A percentile compares a stretch with the other conserved stretches of the same genome.
Conservation (phyloP, 1,139 yeast species). For the Yamadazyma buinensis region DNA sequence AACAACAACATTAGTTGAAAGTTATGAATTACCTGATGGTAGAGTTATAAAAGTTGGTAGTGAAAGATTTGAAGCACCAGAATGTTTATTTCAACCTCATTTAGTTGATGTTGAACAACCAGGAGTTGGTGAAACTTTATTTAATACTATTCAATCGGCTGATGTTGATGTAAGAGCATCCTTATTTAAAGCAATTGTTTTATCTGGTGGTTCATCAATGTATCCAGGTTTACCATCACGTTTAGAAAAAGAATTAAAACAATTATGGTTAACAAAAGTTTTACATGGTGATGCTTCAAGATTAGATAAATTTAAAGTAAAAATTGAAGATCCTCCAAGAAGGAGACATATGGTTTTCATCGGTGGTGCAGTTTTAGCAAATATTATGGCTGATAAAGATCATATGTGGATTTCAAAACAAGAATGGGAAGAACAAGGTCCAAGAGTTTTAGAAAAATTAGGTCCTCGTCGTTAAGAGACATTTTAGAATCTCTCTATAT, state of each 20-base stretch:
- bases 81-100: conserved; percentile 94
- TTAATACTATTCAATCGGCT: conserved; percentile 90
- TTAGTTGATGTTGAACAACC: conserved; percentile 98
- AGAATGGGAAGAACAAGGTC: conserved; percentile 98
- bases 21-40: conserved; percentile 94
- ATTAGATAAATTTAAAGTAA: conserved; percentile 86
- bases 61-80: conserved; percentile 97
- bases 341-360: conserved; percentile 98
- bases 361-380: conserved; percentile 98
- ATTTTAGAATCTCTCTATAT: no score
- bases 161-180: conserved; percentile 91
- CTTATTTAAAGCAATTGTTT: conserved; percentile 84
- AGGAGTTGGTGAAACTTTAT: conserved; percentile 89
- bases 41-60: conserved; percentile 91
- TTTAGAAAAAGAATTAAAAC: conserved; percentile 92
- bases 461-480: conserved; percentile 70
- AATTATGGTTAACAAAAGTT: conserved; percentile 88
- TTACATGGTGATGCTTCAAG: conserved; percentile 84
- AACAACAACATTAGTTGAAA: conserved; percentile 89
- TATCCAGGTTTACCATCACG: conserved; percentile 97
- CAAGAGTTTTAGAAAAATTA: conserved; percentile 76
- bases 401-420: conserved; percentile 96
- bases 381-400: conserved; percentile 96
- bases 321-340: conserved; percentile 98
- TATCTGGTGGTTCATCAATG: conserved; percentile 98